Evolutionary conservation across 352 stramenopile species (phyloP).

Genomic region (Phytophthora pinifolia): DNA sequence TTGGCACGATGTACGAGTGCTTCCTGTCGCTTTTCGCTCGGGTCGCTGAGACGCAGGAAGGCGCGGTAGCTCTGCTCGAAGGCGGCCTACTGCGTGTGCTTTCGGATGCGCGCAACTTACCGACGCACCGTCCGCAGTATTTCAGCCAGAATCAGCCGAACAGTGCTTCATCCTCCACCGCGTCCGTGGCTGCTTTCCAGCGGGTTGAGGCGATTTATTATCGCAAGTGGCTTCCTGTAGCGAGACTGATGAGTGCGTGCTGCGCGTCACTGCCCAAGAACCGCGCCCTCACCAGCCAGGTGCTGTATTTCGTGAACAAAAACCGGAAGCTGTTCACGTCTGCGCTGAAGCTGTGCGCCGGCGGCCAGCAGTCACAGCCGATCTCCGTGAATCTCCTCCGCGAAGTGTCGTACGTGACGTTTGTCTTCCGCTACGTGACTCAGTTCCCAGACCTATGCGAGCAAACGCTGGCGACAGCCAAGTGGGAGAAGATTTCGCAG

Average conservation of each 20-base stretch:
- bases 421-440: constrained; percentile 77
- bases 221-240: constrained; percentile 76
- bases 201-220: constrained; percentile 65
- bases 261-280: constrained; percentile 73
- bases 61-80: constrained; percentile 69
- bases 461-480: constrained; percentile 51
- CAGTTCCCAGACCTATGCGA: constrained; percentile 75
- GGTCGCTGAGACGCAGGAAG: constrained; percentile 59
- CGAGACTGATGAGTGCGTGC: constrained; percentile 60
- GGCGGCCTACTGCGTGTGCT: constrained; percentile 71
- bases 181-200: constrained; percentile 53
- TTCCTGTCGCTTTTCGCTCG: constrained; percentile 80
- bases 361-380: constrained; percentile 25
- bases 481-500: constrained; percentile 82
- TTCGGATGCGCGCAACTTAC: constrained; percentile 57
- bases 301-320: constrained; percentile 58
- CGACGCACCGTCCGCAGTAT: constrained; percentile 66
- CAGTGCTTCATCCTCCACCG: constrained; percentile 26
- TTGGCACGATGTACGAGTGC: constrained; percentile 82
- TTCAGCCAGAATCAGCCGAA: constrained; percentile 40
- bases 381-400: constrained; percentile 61
- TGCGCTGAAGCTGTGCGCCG: constrained; percentile 58
- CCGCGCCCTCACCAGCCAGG: constrained; percentile 53
- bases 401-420: constrained; percentile 76
- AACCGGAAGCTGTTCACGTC: constrained; percentile 75